Conservation (phyloP, 352 stramenopile genomes). For the Saprolegnia parasitica region DNA sequence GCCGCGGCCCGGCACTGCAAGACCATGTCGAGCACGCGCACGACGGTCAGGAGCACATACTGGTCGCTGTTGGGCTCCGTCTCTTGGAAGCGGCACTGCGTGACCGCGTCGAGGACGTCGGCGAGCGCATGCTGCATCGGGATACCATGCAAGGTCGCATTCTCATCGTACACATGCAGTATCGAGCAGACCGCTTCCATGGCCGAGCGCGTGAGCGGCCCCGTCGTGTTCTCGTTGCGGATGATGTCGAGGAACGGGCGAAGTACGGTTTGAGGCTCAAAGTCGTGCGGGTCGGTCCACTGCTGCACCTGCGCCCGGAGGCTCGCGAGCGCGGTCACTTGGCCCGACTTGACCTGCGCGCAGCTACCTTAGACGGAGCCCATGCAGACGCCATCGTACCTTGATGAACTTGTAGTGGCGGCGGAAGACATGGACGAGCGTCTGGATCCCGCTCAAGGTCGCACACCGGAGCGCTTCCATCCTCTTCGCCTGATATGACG, state of each 20-base stretch:
- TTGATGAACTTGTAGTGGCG: constrained; percentile 24
- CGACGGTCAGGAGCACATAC: constrained; percentile 88
- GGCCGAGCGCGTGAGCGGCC: constrained; percentile 88
- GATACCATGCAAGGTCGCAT: constrained; percentile 30
- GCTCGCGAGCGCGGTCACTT: constrained; percentile 15
- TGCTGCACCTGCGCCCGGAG: constrained; percentile 21
- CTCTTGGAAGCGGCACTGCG: constrained; percentile 94
- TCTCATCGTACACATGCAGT: constrained; percentile 61
- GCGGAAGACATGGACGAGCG: constrained; percentile 28
- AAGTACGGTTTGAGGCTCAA: constrained; percentile 60
- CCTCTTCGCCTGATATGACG: neutral
- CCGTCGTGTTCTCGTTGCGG: constrained; percentile 87
- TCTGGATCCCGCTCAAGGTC: constrained; percentile 26
- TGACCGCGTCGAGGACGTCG: constrained; percentile 89
- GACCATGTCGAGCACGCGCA: constrained; percentile 93
- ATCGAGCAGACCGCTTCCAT: constrained; percentile 95
- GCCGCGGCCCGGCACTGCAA: constrained; percentile 76
- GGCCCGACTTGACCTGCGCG: constrained; percentile 26
- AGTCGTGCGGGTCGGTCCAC: constrained; percentile 47
- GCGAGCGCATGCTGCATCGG: constrained; percentile 44
- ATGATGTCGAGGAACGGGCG: constrained; percentile 95
- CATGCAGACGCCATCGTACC: constrained; percentile 4
- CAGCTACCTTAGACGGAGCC: neutral
- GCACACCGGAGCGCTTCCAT: constrained; percentile 26
- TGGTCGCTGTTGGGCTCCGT: constrained; percentile 86